Evolutionary conservation across 2,329 filamentous ascomycete species (phyloP).

Genomic region (Ascosphaera apis): DNA sequence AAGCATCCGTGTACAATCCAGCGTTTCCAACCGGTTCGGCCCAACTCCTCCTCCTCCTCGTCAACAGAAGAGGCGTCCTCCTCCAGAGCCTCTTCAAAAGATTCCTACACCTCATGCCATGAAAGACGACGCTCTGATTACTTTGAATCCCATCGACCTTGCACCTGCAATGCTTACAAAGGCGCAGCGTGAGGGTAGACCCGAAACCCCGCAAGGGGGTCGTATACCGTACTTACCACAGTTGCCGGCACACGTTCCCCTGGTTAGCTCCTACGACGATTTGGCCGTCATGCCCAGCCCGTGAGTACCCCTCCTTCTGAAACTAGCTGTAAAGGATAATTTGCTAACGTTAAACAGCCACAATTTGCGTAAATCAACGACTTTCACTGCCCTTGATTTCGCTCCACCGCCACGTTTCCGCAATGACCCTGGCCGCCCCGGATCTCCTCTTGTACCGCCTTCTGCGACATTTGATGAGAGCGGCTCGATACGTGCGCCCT

Average conservation of each 20-base stretch:
- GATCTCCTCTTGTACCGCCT: neutral
- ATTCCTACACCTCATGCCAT: conserved; percentile 73
- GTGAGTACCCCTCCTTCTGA: conserved; percentile 31
- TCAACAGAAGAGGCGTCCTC: conserved; percentile 40
- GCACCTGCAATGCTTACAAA: conserved; percentile 49
- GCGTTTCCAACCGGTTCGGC: conserved; percentile 9
- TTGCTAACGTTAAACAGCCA: conserved; percentile 15
- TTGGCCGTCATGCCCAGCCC: conserved; percentile 69
- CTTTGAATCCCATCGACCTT: conserved; percentile 46
- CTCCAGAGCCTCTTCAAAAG: conserved; percentile 48
- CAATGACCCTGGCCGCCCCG: conserved; percentile 7
- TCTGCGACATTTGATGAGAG: conserved; percentile 20
- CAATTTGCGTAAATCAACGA: conserved; percentile 25
- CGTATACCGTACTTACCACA: conserved; percentile 49
- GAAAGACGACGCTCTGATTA: conserved; percentile 57
- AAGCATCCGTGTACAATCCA: conserved; percentile 6
- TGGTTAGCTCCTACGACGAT: conserved; percentile 70
- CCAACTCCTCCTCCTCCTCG: conserved; percentile 26
- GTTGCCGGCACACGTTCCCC: conserved; percentile 51
- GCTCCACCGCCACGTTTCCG: conserved; percentile 26
- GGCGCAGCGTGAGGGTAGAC: conserved; percentile 45
- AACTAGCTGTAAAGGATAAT: neutral
- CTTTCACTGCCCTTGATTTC: conserved; percentile 26
- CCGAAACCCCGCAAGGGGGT: conserved; percentile 33
- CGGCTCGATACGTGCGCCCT: conserved; percentile 23